These are phyloP conservation scores for Cucumis melo DNA, from an alignment of 306 rosid species.

Conservation along the genomic window DNA sequence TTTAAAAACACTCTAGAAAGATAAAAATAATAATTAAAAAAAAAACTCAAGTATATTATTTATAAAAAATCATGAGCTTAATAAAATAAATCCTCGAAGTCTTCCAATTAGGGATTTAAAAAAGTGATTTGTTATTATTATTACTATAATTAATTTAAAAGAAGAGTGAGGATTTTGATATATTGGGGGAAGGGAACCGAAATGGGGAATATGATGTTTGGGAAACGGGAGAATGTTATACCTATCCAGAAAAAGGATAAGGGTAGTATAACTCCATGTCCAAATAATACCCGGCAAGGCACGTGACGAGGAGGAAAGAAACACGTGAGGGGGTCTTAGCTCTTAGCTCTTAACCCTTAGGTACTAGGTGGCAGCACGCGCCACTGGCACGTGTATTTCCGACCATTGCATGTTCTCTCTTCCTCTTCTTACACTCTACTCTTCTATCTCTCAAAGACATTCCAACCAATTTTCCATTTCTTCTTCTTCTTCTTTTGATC, in stretches of 20 bases:
- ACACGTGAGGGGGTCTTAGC: not conserved
- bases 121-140: too few relatives aligned
- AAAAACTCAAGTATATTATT: too few relatives aligned
- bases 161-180: not conserved
- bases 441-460: not conserved
- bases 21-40: too few relatives aligned
- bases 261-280: not conserved
- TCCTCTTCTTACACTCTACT: not conserved
- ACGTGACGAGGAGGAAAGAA: not conserved
- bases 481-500: too few relatives aligned
- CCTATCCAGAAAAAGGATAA: not conserved
- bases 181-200: not conserved
- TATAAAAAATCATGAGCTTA: too few relatives aligned
- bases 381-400: not conserved
- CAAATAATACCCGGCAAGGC: not conserved
- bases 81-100: too few relatives aligned
- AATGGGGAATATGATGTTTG: not conserved
- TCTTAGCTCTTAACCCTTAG: too few relatives aligned
- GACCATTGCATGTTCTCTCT: constrained; percentile 3
- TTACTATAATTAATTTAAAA: too few relatives aligned
- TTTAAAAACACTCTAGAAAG: too few relatives aligned
- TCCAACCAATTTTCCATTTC: not conserved
- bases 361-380: not conserved
- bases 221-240: not conserved
- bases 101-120: too few relatives aligned